These are phyloP conservation scores for Sclerotinia nivalis DNA, from an alignment of 2,329 filamentous ascomycete genomes.

Conservation along the genomic window DNA sequence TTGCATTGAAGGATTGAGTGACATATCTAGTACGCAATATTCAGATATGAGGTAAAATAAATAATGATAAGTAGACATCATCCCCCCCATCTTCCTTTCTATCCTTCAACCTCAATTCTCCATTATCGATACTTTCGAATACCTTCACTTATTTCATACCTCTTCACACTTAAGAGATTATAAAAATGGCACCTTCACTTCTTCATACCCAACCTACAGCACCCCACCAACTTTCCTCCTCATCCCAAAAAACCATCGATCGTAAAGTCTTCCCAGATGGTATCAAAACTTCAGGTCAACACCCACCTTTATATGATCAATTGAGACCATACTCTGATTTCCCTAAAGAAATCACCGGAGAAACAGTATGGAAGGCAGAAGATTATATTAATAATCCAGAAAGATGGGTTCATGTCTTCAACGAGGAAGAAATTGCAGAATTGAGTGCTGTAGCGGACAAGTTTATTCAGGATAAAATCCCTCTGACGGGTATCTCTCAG, in stretches of 20 bases:
- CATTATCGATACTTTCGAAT: constrained; percentile 2
- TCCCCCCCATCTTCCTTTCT: neutral
- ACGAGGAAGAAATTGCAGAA: constrained; percentile 64
- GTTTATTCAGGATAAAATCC: constrained; percentile 65
- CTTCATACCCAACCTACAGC: constrained; percentile 30
- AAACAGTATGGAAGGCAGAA: constrained; percentile 68
- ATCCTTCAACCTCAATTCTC: neutral
- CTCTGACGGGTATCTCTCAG: constrained; percentile 70
- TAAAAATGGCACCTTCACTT: constrained; percentile 31
- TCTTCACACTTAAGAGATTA: neutral
- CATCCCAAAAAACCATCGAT: constrained; percentile 30
- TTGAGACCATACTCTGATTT: constrained; percentile 70
- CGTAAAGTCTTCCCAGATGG: constrained; percentile 42
- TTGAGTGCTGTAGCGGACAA: constrained; percentile 65
- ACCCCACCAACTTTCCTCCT: constrained; percentile 29
- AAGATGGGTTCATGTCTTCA: constrained; percentile 72
- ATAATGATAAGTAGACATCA: constrained; percentile 3
- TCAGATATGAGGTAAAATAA: neutral
- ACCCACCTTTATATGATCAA: constrained; percentile 64
- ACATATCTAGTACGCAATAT: neutral
- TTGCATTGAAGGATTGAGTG: neutral
- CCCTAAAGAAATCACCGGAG: constrained; percentile 68
- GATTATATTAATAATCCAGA: constrained; percentile 41
- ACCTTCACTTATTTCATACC: neutral
- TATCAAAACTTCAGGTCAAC: constrained; percentile 63